Conservation (phyloP, 2,329 filamentous ascomycete genomes). For the Pezicula radicicola region DNA sequence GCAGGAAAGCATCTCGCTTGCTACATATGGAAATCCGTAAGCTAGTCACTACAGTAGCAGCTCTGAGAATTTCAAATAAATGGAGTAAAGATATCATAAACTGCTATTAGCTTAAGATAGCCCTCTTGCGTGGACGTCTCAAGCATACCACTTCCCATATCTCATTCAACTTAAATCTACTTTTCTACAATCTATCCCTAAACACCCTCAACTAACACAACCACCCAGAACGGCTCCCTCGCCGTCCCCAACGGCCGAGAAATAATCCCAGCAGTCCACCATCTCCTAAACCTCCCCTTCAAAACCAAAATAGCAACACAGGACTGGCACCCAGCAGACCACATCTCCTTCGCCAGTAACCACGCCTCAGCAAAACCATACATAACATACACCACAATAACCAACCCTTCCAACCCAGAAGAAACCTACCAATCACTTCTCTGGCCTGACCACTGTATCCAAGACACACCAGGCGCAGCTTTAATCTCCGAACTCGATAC, state of each 20-base stretch:
- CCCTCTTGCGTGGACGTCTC: no score
- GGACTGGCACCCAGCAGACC: slow-evolving; percentile 81
- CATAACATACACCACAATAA: slow-evolving; percentile 59
- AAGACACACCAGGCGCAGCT: slow-evolving; percentile 67
- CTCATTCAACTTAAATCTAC: neutral
- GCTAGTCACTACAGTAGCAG: no score
- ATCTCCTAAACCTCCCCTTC: slow-evolving; percentile 70
- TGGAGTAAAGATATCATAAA: no score
- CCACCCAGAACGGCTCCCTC: slow-evolving; percentile 71
- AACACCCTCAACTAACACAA: slow-evolving; percentile 1
- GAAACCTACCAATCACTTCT: slow-evolving; percentile 67
- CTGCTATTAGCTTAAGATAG: no score
- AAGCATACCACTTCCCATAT: no score
- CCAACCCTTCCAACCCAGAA: slow-evolving; percentile 60
- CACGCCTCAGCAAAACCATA: slow-evolving; percentile 69
- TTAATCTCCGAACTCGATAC: slow-evolving; percentile 70
- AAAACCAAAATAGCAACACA: slow-evolving; percentile 77
- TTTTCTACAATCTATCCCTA: neutral
- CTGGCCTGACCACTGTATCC: slow-evolving; percentile 91
- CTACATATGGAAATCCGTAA: no score
- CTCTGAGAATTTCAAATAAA: no score
- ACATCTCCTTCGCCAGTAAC: slow-evolving; percentile 87
- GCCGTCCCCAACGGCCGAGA: slow-evolving; percentile 72
- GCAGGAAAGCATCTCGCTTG: no score
- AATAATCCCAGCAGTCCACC: slow-evolving; percentile 70